Evolutionary conservation across 306 rosid genomes (phyloP), one percentile per base, ranked within the genome.

Genomic region (Benincasa hispida): DNA sequence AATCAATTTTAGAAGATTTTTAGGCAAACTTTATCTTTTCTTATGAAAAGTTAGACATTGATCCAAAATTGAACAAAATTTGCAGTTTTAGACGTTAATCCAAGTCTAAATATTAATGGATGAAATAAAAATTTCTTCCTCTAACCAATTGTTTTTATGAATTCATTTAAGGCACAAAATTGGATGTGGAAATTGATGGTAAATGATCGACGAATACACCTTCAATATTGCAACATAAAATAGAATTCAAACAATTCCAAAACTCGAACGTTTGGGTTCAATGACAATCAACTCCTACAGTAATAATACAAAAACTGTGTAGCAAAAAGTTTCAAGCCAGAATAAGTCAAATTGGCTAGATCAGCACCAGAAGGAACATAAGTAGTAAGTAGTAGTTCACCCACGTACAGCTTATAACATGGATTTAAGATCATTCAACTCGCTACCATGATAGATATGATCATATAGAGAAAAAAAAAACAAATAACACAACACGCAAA

Each of bases 391-490:
- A 9, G 51, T 12, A 50, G n/a, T 41, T 42, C 34, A 68, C 6
- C 55, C 54, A 11, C 21, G 55, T 14, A 42, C 12, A 68, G 70
- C 70, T 3, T 18, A 17, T 8, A 62, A 39, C 45, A 32, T 17
- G 24, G 30, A 68, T 2, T 67, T 47, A 25, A 47, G 76, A 50
- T 28, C 30, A 70, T 28, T 47, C 42, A 15, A 28, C 11, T 2
- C 61, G n/a, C 59, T 72, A 28, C 45, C 37, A 30, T 39, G 6
- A 28, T 50, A 72, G 76, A 72, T 17, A 70, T 15, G 25, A 70
- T 70, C 76, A 35, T 72, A 48, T 19, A 14, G n/a, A n/a, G n/a
- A n/a, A n/a, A 72, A 72, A n/a, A 70, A 15, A 72, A 50, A 72
- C 56, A 72, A 72, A 72, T 28, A 72, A 50, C 61, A 51, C 56